Evolutionary conservation across 192 early-diverging fungal species (phyloP).

Genomic region (Coemansia sp.): DNA sequence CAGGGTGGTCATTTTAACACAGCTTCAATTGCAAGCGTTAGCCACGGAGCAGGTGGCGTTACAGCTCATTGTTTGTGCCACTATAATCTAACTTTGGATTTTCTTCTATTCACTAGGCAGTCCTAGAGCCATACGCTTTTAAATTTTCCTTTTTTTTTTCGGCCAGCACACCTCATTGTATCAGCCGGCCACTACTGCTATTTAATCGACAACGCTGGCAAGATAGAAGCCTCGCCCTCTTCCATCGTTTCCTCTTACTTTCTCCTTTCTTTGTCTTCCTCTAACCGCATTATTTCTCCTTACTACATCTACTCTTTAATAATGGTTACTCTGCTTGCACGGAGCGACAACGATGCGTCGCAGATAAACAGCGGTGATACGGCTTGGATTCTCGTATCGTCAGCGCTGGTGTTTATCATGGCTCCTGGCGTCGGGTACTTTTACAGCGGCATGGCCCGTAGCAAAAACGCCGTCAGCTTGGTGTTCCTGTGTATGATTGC

Average conservation of each 20-base stretch:
- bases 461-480: conserved; percentile 90
- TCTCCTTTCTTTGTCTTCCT: neutral
- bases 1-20: neutral
- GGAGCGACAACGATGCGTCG: conserved; percentile 32
- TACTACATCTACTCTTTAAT: neutral
- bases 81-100: neutral
- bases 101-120: conserved; percentile 1
- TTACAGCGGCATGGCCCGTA: conserved; percentile 91
- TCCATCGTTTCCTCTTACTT: neutral
- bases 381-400: conserved; percentile 67
- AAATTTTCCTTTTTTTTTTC: neutral
- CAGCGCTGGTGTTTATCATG: conserved; percentile 93
- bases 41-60: neutral
- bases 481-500: conserved; percentile 82
- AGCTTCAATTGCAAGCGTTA: neutral
- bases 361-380: conserved; percentile 60
- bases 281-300: neutral
- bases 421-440: conserved; percentile 93
- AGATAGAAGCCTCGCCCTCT: conserved; percentile 7
- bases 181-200: neutral
- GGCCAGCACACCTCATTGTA: neutral
- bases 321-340: conserved; percentile 21
- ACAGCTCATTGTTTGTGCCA: conserved; percentile 6
- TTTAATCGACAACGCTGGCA: neutral
- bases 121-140: neutral